A percentile compares a stretch with the other conserved stretches of the same genome.
phyloP scores from a whole-genome alignment of 306 rosid genomes.

The Sesbania bispinosa region DNA sequence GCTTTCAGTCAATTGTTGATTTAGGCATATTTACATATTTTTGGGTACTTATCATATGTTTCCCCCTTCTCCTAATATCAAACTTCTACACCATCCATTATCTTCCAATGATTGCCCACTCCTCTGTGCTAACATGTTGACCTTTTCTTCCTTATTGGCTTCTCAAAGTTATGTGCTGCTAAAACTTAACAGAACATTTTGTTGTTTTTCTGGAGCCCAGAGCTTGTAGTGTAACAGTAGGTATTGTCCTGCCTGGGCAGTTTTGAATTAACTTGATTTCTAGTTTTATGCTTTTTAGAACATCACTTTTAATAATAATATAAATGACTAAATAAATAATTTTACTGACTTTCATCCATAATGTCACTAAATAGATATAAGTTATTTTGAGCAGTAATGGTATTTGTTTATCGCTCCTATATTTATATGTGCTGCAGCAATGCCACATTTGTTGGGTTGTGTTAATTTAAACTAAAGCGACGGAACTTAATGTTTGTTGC shows the following conservation, averaged over 20 bases:
- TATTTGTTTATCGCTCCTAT: not conserved
- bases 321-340: not conserved
- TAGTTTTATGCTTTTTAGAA: not conserved
- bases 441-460: not conserved
- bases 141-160: not conserved
- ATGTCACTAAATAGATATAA: not conserved
- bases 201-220: not conserved
- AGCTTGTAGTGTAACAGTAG: not conserved
- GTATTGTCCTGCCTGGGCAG: not conserved
- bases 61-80: not conserved
- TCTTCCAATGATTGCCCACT: not conserved
- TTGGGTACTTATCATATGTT: not conserved
- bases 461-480: not conserved
- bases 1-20: constrained; percentile 12
- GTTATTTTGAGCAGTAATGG: not conserved
- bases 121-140: not conserved
- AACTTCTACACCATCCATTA: not conserved
- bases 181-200: too few relatives aligned
- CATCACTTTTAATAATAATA: not conserved
- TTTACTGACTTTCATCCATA: not conserved
- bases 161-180: not conserved
- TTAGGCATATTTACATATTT: not conserved
- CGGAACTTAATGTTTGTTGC: constrained; percentile 2
- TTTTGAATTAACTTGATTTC: constrained; percentile 1
- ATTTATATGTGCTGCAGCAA: not conserved